phyloP scores from a whole-genome alignment of 192 early-diverging fungal species.

The Dispira simplex region DNA sequence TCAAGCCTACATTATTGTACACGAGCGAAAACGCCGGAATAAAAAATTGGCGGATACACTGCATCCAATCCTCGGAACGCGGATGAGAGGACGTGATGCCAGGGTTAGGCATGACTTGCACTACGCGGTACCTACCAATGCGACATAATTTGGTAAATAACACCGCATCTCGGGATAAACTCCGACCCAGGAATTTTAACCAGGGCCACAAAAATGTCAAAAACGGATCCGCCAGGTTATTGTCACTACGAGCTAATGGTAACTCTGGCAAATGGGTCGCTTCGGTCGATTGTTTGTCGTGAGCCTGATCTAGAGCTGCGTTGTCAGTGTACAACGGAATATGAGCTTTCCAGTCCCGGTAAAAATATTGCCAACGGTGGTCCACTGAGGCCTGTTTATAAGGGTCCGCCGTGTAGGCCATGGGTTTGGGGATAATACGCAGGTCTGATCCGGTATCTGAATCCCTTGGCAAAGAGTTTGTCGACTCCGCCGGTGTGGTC shows the following conservation, averaged over 20 bases:
- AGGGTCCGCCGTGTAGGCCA: neutral
- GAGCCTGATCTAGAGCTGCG: neutral
- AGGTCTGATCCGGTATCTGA: neutral
- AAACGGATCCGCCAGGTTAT: neutral
- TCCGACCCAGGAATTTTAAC: conserved; percentile 20
- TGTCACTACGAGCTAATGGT: neutral
- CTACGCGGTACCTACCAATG: conserved; percentile 24
- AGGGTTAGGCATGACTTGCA: conserved; percentile 2
- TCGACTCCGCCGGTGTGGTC: neutral
- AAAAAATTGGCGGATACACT: conserved; percentile 23
- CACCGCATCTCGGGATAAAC: conserved; percentile 24
- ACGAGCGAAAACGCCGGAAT: conserved; percentile 49
- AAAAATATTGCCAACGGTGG: neutral
- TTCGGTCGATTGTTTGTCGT: too few relatives aligned
- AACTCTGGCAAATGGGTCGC: neutral
- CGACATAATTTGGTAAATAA: conserved; percentile 28
- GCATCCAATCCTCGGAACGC: neutral
- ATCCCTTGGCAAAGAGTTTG: neutral
- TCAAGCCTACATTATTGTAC: conserved; percentile 45
- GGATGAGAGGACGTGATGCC: neutral
- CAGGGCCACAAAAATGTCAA: conserved; percentile 5
- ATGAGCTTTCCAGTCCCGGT: neutral
- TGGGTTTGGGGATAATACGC: conserved; percentile 2
- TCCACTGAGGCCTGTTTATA: neutral
- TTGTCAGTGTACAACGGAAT: neutral